Evolutionary conservation across 768 basidiomycete species (phyloP), one percentile per base, ranked within the genome.

Genomic region (Hericium coralloides): DNA sequence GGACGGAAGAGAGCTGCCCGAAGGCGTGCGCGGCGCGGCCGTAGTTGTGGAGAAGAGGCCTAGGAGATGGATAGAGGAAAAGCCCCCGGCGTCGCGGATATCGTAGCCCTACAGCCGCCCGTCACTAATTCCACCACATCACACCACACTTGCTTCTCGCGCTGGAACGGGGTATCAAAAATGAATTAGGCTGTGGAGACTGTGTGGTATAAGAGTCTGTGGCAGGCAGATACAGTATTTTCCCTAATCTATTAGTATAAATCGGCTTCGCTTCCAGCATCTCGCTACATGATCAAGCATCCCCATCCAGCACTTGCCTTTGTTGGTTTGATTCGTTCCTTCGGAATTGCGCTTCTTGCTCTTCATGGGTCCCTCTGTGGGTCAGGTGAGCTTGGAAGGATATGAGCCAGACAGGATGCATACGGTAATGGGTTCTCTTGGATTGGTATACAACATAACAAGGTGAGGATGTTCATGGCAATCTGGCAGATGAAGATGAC

Each of bases 21-120:
- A 64, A 63, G 55, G 67, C 53, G 53, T 50, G 26, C 15, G 58
- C 65, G 64, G 60, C 38, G 52, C 61, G 18, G 54, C 58, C 22
- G 58, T 65, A 37, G 74, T 75, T 37, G 77, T 84, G 25, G 79
- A 84, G 62, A 89, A 82, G 71, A 73, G 79, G 53, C 84, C 86
- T 12, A 77, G 81, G 64, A 77, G 87, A 61, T 92, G 90, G 90
- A 91, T 92, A 67, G 85, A 90, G 70, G 90, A 92, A 70, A 86
- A 72, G 57, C 65, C 59, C 43, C 72, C 65, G 9, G 17, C 25
- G 8, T 31, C 31, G 8, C 26, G 23, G 20, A 50, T 23, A 15
- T 18, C 9, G 49, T 50, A 50, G 49, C 10, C 14, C 26, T 45
- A 45, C 22, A 9, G 12, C n/a, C 22, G 22, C 43, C 43, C n/a